Evolutionary conservation across 83 land plant species (phyloP).

Genomic region (Thuja plicata): DNA sequence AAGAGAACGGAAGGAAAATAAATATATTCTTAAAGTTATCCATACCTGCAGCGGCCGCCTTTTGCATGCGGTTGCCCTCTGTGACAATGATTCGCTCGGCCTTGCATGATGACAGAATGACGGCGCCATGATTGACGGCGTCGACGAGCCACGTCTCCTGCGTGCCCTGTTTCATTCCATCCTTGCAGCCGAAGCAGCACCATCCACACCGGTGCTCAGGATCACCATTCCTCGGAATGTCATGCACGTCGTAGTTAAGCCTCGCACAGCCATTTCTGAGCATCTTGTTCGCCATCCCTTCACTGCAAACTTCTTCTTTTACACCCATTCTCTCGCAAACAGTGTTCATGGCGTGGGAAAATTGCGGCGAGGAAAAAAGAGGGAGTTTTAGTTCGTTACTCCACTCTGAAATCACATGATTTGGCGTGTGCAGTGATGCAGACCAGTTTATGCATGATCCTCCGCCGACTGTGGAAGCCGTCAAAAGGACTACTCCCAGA

Average conservation of each 20-base stretch:
- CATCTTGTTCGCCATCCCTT: conserved; percentile 61
- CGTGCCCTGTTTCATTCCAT: conserved; percentile 64
- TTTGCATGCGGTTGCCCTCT: conserved; percentile 13
- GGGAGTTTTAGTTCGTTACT: conserved; percentile 29
- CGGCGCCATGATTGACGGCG: conserved; percentile 55
- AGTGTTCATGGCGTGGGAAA: conserved; percentile 49
- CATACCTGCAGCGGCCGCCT: conserved; percentile 39
- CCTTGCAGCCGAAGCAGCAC: conserved; percentile 76
- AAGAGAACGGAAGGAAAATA: too few relatives aligned
- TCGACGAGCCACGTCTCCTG: conserved; percentile 86
- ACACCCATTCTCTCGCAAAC: conserved; percentile 75
- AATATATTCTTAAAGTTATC: too few relatives aligned
- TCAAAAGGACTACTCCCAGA: conserved; percentile 32
- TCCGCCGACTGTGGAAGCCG: conserved; percentile 79
- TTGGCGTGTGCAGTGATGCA: conserved; percentile 70
- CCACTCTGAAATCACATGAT: conserved; percentile 69
- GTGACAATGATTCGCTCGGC: conserved; percentile 38
- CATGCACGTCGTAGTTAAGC: conserved; percentile 47
- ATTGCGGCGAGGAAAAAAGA: conserved; percentile 40
- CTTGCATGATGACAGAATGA: conserved; percentile 50
- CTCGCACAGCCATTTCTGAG: conserved; percentile 62
- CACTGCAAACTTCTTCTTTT: conserved; percentile 33
- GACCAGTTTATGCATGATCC: conserved; percentile 85
- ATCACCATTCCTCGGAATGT: conserved; percentile 52
- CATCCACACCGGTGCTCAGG: conserved; percentile 78